phyloP scores from a whole-genome alignment of 169 alveolate species.

The Cyclospora cayetanensis region DNA sequence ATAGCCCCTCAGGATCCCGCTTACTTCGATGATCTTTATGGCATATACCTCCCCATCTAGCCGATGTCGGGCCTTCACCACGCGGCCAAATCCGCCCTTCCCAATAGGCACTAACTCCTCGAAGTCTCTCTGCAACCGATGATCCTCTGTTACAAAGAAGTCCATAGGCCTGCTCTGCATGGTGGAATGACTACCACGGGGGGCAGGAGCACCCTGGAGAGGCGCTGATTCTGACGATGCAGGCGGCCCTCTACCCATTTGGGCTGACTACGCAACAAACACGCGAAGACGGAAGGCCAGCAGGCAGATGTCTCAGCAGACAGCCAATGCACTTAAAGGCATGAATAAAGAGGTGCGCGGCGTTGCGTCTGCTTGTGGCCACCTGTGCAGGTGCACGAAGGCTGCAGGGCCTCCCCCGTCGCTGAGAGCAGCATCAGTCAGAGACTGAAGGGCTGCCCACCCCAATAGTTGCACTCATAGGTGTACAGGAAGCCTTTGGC shows the following conservation, averaged over 20 bases:
- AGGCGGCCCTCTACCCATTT: not conserved
- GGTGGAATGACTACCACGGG: no score
- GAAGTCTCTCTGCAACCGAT: constrained; percentile 15
- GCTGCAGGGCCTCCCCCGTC: not conserved
- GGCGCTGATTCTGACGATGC: not conserved
- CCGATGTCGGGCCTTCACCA: constrained; percentile 33
- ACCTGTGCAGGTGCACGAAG: not conserved
- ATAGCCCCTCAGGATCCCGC: not conserved
- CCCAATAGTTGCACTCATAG: not conserved
- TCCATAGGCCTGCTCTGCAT: not conserved
- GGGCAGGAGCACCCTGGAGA: not conserved
- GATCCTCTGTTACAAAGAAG: not conserved
- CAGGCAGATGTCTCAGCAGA: not conserved
- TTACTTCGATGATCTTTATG: constrained; percentile 20
- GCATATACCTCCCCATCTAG: constrained; percentile 55
- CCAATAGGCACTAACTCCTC: not conserved
- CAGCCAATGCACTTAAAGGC: not conserved
- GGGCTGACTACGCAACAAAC: not conserved
- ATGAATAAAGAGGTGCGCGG: not conserved
- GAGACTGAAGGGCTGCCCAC: not conserved
- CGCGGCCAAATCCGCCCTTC: constrained; percentile 54
- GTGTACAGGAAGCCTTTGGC: not conserved
- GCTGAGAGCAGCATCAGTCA: not conserved
- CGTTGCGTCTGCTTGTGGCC: not conserved
- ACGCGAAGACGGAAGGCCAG: not conserved